These are phyloP conservation scores for Thraustochytrium striatum DNA, from an alignment of 352 stramenopile species.

Conservation along the genomic window DNA sequence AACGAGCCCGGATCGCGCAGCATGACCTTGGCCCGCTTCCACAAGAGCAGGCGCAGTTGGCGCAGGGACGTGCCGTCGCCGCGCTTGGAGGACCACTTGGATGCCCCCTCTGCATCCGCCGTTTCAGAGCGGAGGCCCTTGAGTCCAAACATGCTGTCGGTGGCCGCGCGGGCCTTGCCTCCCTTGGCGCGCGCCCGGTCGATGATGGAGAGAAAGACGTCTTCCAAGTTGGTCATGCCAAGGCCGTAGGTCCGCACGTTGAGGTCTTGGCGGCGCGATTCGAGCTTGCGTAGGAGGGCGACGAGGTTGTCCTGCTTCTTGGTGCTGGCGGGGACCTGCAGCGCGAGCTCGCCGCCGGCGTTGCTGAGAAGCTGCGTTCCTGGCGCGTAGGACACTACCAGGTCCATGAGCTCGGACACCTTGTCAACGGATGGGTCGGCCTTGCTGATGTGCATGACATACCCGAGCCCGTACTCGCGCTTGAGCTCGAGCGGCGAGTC, in stretches of 20 bases:
- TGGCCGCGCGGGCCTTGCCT: neutral
- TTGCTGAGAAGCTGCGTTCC: slow-evolving; percentile 76
- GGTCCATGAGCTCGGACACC: neutral
- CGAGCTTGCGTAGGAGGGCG: slow-evolving; percentile 79
- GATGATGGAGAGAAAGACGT: slow-evolving; percentile 86
- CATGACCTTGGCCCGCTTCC: slow-evolving; percentile 81
- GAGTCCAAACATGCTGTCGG: neutral
- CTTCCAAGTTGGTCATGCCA: slow-evolving; percentile 95
- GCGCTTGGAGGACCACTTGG: neutral
- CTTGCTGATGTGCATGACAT: slow-evolving; percentile 44
- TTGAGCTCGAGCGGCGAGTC: slow-evolving; percentile 77
- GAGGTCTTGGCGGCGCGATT: slow-evolving; percentile 57
- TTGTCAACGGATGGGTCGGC: slow-evolving; percentile 45
- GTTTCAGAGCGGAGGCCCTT: no score
- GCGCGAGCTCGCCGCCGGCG: slow-evolving; percentile 85
- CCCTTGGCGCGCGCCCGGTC: slow-evolving; percentile 53
- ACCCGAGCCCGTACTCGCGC: slow-evolving; percentile 55
- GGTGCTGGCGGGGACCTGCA: slow-evolving; percentile 81
- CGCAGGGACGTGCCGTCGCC: slow-evolving; percentile 64
- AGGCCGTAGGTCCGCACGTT: slow-evolving; percentile 86
- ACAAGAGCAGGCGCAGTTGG: slow-evolving; percentile 76
- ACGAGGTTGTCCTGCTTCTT: slow-evolving; percentile 72
- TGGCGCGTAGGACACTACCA: slow-evolving; percentile 58
- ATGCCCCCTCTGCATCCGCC: neutral
- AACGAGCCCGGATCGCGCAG: slow-evolving; percentile 74